A percentile compares a stretch with the other conserved stretches of the same genome.
Evolutionary conservation across 2,329 filamentous ascomycete species (phyloP).

Genomic region (Exophiala sideris): DNA sequence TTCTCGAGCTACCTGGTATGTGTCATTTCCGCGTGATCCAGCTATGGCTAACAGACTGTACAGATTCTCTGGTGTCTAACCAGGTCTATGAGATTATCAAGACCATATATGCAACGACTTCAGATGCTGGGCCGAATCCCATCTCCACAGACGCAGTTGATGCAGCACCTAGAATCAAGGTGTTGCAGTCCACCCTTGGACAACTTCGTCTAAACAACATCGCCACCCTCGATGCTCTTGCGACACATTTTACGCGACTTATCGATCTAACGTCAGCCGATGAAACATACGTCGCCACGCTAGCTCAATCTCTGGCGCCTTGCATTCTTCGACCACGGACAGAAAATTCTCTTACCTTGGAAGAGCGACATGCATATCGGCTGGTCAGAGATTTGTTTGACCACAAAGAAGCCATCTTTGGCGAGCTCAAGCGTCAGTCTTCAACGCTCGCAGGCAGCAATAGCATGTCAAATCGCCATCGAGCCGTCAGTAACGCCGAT

Average conservation of each 20-base stretch:
- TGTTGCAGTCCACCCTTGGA: constrained; percentile 91
- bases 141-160: constrained; percentile 27
- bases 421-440: constrained; percentile 77
- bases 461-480: constrained; percentile 34
- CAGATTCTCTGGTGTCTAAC: constrained; percentile 95
- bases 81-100: constrained; percentile 99
- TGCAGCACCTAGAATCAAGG: constrained; percentile 62
- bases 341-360: constrained; percentile 88
- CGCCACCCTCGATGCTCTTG: constrained; percentile 94
- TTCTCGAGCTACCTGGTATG: constrained; percentile 89
- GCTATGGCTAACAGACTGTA: background rate
- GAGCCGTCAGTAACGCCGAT: constrained; percentile 71
- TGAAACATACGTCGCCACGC: constrained; percentile 72
- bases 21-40: constrained; percentile 16
- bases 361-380: constrained; percentile 88
- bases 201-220: constrained; percentile 96
- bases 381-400: constrained; percentile 87
- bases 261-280: constrained; percentile 96
- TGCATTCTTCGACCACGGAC: constrained; percentile 83
- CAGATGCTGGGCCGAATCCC: constrained; percentile 71
- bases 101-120: constrained; percentile 85
- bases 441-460: constrained; percentile 30
- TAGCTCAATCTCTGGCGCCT: constrained; percentile 73
- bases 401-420: constrained; percentile 93
- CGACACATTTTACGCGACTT: constrained; percentile 94